Conservation (phyloP, 106 monocot species). For the Posidonia australis region DNA sequence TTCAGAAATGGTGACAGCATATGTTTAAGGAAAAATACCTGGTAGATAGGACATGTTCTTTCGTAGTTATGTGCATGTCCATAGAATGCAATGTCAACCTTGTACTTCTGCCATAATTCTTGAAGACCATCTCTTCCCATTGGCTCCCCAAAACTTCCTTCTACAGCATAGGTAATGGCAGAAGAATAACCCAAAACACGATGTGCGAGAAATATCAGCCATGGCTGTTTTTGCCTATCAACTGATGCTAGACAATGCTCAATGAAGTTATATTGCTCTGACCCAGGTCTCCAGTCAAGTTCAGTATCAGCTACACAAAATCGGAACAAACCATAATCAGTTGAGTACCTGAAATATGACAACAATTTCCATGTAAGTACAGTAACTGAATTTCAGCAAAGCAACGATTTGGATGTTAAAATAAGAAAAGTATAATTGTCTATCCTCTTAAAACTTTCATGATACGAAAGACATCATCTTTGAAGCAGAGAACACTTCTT, state of each 20-base stretch:
- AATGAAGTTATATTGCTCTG: slow-evolving; percentile 79
- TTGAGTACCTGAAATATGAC: slow-evolving; percentile 48
- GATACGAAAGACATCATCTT: too few relatives aligned
- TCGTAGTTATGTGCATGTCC: slow-evolving; percentile 94
- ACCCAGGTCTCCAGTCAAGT: slow-evolving; percentile 78
- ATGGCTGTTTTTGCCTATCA: slow-evolving; percentile 84
- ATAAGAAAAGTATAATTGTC: too few relatives aligned
- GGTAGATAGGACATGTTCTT: slow-evolving; percentile 85
- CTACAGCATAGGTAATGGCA: slow-evolving; percentile 30
- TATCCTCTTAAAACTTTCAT: too few relatives aligned
- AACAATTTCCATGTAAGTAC: not conserved
- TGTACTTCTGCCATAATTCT: slow-evolving; percentile 85
- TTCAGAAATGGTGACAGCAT: too few relatives aligned
- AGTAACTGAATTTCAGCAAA: too few relatives aligned
- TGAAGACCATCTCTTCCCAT: slow-evolving; percentile 93
- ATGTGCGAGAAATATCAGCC: slow-evolving; percentile 85
- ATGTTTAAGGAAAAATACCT: slow-evolving; percentile 29
- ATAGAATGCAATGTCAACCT: slow-evolving; percentile 82
- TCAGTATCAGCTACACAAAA: slow-evolving; percentile 94
- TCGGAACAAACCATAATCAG: slow-evolving; percentile 87
- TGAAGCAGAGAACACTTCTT: too few relatives aligned
- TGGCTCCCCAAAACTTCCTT: slow-evolving; percentile 77
- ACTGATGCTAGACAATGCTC: slow-evolving; percentile 70
- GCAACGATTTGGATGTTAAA: too few relatives aligned
- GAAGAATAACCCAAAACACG: slow-evolving; percentile 82